These are phyloP conservation scores for Amaranthus tricolor DNA, from an alignment of 179 eudicot species.

Conservation along the genomic window DNA sequence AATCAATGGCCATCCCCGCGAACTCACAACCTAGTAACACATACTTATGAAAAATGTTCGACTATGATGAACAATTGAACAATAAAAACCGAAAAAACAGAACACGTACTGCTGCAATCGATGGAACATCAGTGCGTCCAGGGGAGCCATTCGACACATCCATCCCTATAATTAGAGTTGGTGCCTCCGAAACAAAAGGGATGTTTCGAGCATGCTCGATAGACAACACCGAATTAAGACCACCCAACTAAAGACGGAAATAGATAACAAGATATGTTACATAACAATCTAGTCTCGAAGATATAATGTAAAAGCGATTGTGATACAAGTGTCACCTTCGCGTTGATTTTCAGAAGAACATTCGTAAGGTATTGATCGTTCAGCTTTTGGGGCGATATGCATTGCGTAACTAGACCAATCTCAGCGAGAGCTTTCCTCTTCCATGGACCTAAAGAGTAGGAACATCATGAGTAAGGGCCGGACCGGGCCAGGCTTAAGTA, in stretches of 20 bases:
- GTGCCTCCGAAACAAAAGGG: slow-evolving; percentile 62
- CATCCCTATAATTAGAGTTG: slow-evolving; percentile 78
- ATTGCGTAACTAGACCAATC: slow-evolving; percentile 70
- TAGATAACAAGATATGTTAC: neutral
- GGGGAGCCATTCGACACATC: slow-evolving; percentile 91
- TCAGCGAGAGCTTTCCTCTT: slow-evolving; percentile 64
- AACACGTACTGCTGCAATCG: slow-evolving; percentile 70
- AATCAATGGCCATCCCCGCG: slow-evolving; percentile 68
- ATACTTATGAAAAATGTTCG: no score
- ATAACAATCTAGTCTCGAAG: neutral
- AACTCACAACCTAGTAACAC: slow-evolving; percentile 57
- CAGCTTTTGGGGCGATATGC: slow-evolving; percentile 68
- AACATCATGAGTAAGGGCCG: no score
- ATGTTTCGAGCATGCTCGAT: slow-evolving; percentile 50
- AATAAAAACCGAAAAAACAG: neutral
- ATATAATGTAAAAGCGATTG: neutral
- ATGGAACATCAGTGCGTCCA: slow-evolving; percentile 84
- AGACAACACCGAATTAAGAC: slow-evolving; percentile 63
- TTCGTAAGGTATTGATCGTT: slow-evolving; percentile 86
- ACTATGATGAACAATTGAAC: neutral
- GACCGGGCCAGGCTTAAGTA: no score
- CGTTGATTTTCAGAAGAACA: slow-evolving; percentile 77
- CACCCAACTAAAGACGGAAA: slow-evolving; percentile 59
- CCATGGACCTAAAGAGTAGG: slow-evolving; percentile 61
- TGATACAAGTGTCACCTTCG: slow-evolving; percentile 47